A percentile compares a stretch with the other conserved stretches of the same genome.
phyloP scores from a whole-genome alignment of 176 grass and related monocot species.

The Stipa capillata region DNA sequence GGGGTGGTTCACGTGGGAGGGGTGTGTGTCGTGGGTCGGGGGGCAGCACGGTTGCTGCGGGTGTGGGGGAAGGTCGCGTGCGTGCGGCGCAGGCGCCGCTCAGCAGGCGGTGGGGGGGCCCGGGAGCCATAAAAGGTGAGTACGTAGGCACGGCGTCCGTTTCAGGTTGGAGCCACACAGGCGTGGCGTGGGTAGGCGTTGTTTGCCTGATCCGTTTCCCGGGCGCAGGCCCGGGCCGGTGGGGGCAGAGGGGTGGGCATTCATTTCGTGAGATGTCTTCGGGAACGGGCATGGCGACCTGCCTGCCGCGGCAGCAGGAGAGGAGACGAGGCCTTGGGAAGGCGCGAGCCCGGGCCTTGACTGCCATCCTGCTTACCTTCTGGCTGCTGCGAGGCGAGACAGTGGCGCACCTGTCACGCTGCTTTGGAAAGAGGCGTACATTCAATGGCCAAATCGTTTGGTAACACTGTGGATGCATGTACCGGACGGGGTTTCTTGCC shows the following conservation, averaged over 20 bases:
- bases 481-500: neutral
- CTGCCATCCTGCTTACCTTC: constrained; percentile 13
- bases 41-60: constrained; percentile 22
- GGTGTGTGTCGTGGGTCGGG: constrained; percentile 49
- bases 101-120: neutral
- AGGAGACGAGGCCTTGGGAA: constrained; percentile 11
- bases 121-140: neutral
- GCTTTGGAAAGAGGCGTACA: constrained; percentile 33
- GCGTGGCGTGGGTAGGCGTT: no score
- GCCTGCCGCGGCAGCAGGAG: neutral
- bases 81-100: constrained; percentile 22
- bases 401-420: neutral
- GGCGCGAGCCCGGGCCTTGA: constrained; percentile 19
- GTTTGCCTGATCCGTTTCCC: neutral
- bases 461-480: neutral
- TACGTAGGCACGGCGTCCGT: neutral
- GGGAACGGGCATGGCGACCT: constrained; percentile 8
- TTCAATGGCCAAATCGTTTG: neutral
- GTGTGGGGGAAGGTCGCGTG: neutral
- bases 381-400: neutral
- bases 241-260: neutral
- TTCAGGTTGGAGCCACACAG: neutral
- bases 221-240: neutral
- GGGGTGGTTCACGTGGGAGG: constrained; percentile 3
- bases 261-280: neutral